Conservation (phyloP, 2,329 filamentous ascomycete genomes). For the Chrysosporium keratinophilum region DNA sequence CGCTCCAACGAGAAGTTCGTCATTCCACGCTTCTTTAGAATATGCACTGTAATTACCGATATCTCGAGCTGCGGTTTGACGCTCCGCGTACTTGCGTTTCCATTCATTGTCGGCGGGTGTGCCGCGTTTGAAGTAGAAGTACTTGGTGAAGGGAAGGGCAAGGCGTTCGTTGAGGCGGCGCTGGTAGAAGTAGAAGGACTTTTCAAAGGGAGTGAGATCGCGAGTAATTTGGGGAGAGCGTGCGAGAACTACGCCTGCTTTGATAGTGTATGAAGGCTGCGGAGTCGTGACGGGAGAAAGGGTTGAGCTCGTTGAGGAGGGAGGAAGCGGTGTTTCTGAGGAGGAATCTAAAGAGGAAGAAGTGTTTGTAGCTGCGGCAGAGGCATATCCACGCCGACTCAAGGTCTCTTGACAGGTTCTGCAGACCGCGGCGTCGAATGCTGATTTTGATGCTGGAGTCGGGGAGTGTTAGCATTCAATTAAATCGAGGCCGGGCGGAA, state of each 20-base stretch:
- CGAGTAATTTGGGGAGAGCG: slow-evolving; percentile 81
- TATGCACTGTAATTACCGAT: slow-evolving; percentile 75
- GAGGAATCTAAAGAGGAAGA: slow-evolving; percentile 23
- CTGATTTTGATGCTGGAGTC: slow-evolving; percentile 26
- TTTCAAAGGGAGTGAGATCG: slow-evolving; percentile 75
- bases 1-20: slow-evolving; percentile 73
- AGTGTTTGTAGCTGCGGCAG: slow-evolving; percentile 30
- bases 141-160: slow-evolving; percentile 72
- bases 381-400: slow-evolving; percentile 32
- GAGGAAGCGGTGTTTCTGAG: slow-evolving; percentile 28
- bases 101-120: slow-evolving; percentile 78
- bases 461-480: slow-evolving; percentile 15
- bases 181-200: slow-evolving; percentile 92
- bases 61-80: slow-evolving; percentile 69
- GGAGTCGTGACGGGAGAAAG: slow-evolving; percentile 23
- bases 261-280: slow-evolving; percentile 38
- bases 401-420: slow-evolving; percentile 36
- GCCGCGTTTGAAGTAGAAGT: slow-evolving; percentile 90
- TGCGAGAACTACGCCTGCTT: slow-evolving; percentile 69
- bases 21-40: slow-evolving; percentile 70
- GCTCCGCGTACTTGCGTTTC: slow-evolving; percentile 72
- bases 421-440: slow-evolving; percentile 33
- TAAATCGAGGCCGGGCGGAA: background rate
- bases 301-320: slow-evolving; percentile 20
- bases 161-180: slow-evolving; percentile 91